phyloP scores from a whole-genome alignment of 139 green algal species.

The Picochlorum sp. region DNA sequence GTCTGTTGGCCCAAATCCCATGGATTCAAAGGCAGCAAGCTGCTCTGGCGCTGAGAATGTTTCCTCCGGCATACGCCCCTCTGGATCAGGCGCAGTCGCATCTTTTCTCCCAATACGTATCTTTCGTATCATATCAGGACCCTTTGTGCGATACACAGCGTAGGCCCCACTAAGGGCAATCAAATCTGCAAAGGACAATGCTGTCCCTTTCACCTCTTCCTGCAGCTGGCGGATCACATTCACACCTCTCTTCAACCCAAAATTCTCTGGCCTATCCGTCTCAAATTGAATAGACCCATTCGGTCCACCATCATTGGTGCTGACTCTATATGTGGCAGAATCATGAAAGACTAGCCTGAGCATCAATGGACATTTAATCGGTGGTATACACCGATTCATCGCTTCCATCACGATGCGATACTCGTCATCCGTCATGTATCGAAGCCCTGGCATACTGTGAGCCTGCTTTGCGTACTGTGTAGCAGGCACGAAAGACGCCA shows the following conservation, averaged over 20 bases:
- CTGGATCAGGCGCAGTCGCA: conserved; percentile 47
- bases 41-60: conserved; percentile 41
- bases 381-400: conserved; percentile 1
- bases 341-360: conserved; percentile 85
- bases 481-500: too few species aligned
- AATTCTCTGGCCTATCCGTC: conserved; percentile 75
- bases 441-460: not conserved
- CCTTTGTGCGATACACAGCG: conserved; percentile 55
- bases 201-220: conserved; percentile 44
- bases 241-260: conserved; percentile 74
- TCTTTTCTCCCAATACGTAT: conserved; percentile 51
- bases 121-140: conserved; percentile 43
- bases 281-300: conserved; percentile 79
- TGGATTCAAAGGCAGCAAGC: conserved; percentile 51
- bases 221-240: conserved; percentile 33
- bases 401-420: conserved; percentile 8
- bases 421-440: conserved; percentile 17
- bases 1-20: conserved; percentile 53
- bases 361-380: conserved; percentile 45
- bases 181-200: conserved; percentile 62
- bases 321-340: conserved; percentile 52
- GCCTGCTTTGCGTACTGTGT: not conserved
- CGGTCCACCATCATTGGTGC: conserved; percentile 51
- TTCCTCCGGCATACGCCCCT: conserved; percentile 56
- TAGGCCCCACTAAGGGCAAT: conserved; percentile 63